Conservation (phyloP, 2,329 filamentous ascomycete species). For the Fusarium sterilihyphosum region DNA sequence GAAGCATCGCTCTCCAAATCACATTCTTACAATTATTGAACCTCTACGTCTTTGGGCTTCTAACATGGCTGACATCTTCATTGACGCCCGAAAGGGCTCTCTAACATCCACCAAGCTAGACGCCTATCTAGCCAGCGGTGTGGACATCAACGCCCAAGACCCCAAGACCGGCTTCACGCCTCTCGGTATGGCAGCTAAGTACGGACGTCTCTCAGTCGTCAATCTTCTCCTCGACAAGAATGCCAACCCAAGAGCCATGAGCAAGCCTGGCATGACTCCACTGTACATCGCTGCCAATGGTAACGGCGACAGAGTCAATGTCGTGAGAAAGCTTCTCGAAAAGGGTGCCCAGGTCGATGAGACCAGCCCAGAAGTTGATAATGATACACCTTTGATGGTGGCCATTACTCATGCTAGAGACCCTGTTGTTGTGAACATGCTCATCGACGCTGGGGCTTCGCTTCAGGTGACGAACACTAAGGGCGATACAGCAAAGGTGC, state of each 20-base stretch:
- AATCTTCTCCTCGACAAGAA: not conserved
- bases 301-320: not conserved
- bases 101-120: not conserved
- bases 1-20: too few species aligned
- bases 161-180: not conserved
- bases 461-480: not conserved
- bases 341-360: not conserved
- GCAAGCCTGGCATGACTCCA: not conserved
- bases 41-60: not conserved
- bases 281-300: not conserved
- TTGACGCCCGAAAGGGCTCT: not conserved
- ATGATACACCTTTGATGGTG: not conserved
- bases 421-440: not conserved
- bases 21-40: not conserved
- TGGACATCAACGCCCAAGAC: not conserved
- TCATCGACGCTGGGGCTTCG: not conserved
- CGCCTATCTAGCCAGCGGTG: not conserved
- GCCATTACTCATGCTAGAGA: not conserved
- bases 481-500: not conserved
- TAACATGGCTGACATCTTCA: not conserved
- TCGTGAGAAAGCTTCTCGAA: not conserved
- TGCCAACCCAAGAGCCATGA: not conserved
- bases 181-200: not conserved
- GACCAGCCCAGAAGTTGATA: not conserved
- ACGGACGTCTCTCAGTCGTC: not conserved